Evolutionary conservation across 2,329 filamentous ascomycete species (phyloP).

Genomic region (Dissoconium aciculare): DNA sequence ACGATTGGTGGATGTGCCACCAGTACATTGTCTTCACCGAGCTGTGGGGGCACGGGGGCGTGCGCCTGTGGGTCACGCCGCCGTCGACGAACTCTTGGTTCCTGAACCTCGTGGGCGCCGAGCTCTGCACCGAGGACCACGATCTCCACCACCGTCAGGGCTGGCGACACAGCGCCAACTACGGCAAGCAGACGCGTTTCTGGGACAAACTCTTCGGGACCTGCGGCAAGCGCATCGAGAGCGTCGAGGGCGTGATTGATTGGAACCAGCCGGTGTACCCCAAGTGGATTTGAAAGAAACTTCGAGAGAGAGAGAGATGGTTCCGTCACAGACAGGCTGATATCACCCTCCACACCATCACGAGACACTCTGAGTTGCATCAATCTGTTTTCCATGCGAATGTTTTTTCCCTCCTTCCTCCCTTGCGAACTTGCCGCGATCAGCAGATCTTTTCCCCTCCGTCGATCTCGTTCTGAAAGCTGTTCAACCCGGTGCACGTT

Average conservation of each 20-base stretch:
- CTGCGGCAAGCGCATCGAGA: conserved; percentile 24
- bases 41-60: conserved; percentile 27
- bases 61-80: conserved; percentile 25
- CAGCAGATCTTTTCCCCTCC: no score
- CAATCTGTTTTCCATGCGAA: no score
- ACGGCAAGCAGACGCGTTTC: conserved; percentile 27
- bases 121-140: conserved; percentile 31
- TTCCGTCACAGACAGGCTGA: no score
- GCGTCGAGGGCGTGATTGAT: conserved; percentile 9
- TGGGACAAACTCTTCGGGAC: conserved; percentile 27
- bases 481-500: no score
- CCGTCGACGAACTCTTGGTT: conserved; percentile 26
- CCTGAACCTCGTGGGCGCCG: conserved; percentile 21
- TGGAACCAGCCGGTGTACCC: conserved; percentile 1
- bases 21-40: conserved; percentile 32
- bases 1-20: conserved; percentile 34
- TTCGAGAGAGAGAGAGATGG: no score
- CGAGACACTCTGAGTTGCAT: no score
- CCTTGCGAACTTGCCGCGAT: no score
- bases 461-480: no score
- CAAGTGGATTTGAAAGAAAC: no score
- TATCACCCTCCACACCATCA: no score
- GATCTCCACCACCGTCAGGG: conserved; percentile 27
- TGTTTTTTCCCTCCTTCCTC: no score
- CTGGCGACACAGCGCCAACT: conserved; percentile 26